Evolutionary conservation across 192 early-diverging fungal genomes (phyloP).

Genomic region (Linnemannia elongata): DNA sequence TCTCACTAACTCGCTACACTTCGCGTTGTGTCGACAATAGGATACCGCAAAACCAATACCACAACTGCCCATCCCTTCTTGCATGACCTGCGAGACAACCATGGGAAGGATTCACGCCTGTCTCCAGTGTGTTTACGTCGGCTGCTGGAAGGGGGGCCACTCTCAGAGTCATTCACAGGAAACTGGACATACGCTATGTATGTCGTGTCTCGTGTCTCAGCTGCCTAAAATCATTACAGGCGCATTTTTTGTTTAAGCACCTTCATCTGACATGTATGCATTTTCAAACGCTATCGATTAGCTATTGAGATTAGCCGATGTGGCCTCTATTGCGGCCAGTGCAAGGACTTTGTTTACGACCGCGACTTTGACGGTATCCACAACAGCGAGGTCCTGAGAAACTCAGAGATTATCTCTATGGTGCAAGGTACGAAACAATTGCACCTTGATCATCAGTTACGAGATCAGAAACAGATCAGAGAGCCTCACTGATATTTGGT

Average conservation of each 20-base stretch:
- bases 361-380: constrained; percentile 69
- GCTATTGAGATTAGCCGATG: constrained; percentile 83
- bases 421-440: constrained; percentile 28
- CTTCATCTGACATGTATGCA: neutral
- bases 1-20: neutral
- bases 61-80: constrained; percentile 71
- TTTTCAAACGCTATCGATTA: constrained; percentile 45
- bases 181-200: constrained; percentile 69
- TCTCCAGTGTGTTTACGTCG: constrained; percentile 84
- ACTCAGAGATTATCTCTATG: constrained; percentile 45
- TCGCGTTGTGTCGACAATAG: neutral
- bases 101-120: constrained; percentile 83
- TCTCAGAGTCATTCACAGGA: constrained; percentile 65
- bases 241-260: neutral
- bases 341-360: constrained; percentile 91
- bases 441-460: constrained; percentile 26
- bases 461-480: constrained; percentile 47
- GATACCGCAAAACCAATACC: constrained; percentile 25
- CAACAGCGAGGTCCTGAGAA: constrained; percentile 33
- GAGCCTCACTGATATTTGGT: constrained; percentile 38
- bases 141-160: constrained; percentile 79
- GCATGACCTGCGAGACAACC: constrained; percentile 68
- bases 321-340: constrained; percentile 78
- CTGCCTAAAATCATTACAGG: neutral
- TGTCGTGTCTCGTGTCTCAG: neutral